Conservation (phyloP, 805 yeast species). For the Metschnikowia peoriensis region DNA sequence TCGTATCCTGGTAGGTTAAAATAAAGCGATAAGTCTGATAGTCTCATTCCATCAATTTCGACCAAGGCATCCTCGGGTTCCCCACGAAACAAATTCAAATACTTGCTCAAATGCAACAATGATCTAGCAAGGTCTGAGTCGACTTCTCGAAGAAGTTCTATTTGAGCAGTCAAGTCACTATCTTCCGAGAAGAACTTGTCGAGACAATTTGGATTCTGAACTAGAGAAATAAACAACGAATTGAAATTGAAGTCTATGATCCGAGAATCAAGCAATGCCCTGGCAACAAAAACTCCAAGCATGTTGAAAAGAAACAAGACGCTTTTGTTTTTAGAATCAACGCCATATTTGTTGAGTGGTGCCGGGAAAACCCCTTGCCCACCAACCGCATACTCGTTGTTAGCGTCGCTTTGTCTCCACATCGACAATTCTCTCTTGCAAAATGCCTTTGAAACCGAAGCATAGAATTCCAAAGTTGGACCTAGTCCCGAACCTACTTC, state of each 20-base stretch:
- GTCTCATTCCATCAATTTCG: slow-evolving; percentile 34
- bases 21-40: slow-evolving; percentile 57
- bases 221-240: slow-evolving; percentile 62
- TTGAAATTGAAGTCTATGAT: slow-evolving; percentile 81
- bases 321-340: slow-evolving; percentile 37
- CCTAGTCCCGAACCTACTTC: slow-evolving; percentile 98
- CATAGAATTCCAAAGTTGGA: slow-evolving; percentile 91
- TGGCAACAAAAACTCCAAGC: slow-evolving; percentile 81
- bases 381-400: slow-evolving; percentile 38
- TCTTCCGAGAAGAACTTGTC: background rate
- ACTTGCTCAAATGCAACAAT: slow-evolving; percentile 46
- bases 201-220: slow-evolving; percentile 31
- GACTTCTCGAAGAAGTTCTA: slow-evolving; percentile 40
- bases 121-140: slow-evolving; percentile 64
- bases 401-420: slow-evolving; percentile 59
- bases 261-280: slow-evolving; percentile 85
- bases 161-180: background rate
- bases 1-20: slow-evolving; percentile 80
- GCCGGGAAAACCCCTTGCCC: slow-evolving; percentile 69
- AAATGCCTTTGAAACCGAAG: slow-evolving; percentile 76
- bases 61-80: slow-evolving; percentile 9
- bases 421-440: slow-evolving; percentile 52
- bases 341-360: slow-evolving; percentile 43
- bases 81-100: slow-evolving; percentile 29
- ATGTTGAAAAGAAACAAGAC: slow-evolving; percentile 54